phyloP scores from a whole-genome alignment of 1,284 basidiomycete genomes.

The Laetiporus sulphureus region DNA sequence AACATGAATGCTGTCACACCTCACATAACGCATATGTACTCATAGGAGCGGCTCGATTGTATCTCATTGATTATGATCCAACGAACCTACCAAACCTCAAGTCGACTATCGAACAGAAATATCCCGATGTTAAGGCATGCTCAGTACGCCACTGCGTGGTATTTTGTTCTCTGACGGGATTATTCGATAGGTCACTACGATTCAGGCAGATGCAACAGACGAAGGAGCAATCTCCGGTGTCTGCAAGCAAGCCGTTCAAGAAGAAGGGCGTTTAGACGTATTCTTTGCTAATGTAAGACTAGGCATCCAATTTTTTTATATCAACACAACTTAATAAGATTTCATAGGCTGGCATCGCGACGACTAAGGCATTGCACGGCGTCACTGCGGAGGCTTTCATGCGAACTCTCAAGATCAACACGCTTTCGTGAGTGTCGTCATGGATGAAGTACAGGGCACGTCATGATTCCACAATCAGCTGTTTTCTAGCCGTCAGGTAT shows the following conservation, averaged over 20 bases:
- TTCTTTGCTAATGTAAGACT: slow-evolving; percentile 94
- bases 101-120: slow-evolving; percentile 56
- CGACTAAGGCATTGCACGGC: slow-evolving; percentile 40
- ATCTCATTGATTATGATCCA: slow-evolving; percentile 73
- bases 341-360: slow-evolving; percentile 59
- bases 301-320: slow-evolving; percentile 19
- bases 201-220: slow-evolving; percentile 81
- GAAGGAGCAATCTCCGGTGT: slow-evolving; percentile 63
- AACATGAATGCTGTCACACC: too few species aligned
- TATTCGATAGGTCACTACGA: slow-evolving; percentile 51
- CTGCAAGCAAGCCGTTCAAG: slow-evolving; percentile 67
- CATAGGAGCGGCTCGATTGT: slow-evolving; percentile 80
- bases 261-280: slow-evolving; percentile 84
- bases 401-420: slow-evolving; percentile 76
- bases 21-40: too few species aligned
- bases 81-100: slow-evolving; percentile 71
- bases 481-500: slow-evolving; percentile 87
- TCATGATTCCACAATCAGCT: too few species aligned
- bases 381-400: slow-evolving; percentile 65
- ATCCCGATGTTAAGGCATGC: slow-evolving; percentile 80
- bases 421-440: slow-evolving; percentile 61
- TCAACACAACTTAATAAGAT: background rate
- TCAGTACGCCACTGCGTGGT: too few species aligned
- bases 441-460: too few species aligned
- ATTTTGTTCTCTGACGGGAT: background rate